phyloP scores from a whole-genome alignment of 208 protist genomes.

The Leishmania tropica region DNA sequence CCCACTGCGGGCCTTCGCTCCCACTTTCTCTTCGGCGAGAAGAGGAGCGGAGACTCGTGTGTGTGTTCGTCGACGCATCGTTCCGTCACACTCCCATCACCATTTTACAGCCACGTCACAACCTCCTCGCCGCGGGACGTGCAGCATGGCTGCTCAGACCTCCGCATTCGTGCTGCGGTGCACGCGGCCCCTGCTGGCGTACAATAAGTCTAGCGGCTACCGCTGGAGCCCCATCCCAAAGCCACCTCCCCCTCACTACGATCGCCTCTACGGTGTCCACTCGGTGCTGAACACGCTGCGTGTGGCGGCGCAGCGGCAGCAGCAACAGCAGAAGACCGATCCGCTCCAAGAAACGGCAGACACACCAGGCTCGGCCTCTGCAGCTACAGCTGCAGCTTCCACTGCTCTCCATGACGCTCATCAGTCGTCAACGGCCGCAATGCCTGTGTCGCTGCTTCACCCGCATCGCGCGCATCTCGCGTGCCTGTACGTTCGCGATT shows the following conservation, averaged over 20 bases:
- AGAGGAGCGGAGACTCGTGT: neutral
- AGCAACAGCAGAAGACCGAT: neutral
- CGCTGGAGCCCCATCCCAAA: slow-evolving; percentile 76
- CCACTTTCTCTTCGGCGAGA: neutral
- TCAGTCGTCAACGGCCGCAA: neutral
- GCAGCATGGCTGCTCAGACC: slow-evolving; percentile 5
- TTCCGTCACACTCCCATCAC: neutral
- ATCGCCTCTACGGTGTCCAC: slow-evolving; percentile 77
- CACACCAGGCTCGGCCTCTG: neutral
- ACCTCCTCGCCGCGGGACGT: too few species aligned
- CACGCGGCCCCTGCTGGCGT: slow-evolving; percentile 30
- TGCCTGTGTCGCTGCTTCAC: neutral
- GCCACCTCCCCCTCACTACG: slow-evolving; percentile 58
- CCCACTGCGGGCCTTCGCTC: neutral
- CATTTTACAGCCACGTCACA: neutral
- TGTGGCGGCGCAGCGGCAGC: slow-evolving; percentile 36
- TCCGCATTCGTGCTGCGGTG: slow-evolving; percentile 13
- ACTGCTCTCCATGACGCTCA: neutral
- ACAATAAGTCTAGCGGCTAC: slow-evolving; percentile 63
- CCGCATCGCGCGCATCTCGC: slow-evolving; percentile 22
- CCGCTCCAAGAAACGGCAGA: neutral
- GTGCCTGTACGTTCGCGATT: slow-evolving; percentile 76
- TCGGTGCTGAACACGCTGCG: slow-evolving; percentile 65
- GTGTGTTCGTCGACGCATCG: neutral
- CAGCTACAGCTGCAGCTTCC: too few species aligned